Conservation (phyloP, 1,139 yeast genomes). For the Schizosaccharomyces versatilis region DNA sequence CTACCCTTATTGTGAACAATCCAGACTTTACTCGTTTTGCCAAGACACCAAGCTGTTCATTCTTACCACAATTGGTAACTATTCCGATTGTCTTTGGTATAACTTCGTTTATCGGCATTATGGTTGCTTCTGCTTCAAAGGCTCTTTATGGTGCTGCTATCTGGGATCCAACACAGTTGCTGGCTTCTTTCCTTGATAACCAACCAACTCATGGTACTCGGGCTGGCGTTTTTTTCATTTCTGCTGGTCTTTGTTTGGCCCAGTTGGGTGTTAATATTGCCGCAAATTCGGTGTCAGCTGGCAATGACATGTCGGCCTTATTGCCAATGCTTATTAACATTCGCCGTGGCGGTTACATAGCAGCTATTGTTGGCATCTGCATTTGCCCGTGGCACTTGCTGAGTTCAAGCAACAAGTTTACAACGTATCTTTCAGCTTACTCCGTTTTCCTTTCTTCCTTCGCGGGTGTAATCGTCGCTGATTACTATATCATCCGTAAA, state of each 20-base stretch:
- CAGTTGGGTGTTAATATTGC: constrained; percentile 19
- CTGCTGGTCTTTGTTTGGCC: constrained; percentile 40
- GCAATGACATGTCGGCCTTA: constrained; percentile 35
- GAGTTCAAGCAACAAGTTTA: constrained; percentile 18
- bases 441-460: constrained; percentile 20
- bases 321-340: constrained; percentile 33
- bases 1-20: constrained; percentile 10
- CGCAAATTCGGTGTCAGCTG: constrained; percentile 39
- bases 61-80: constrained; percentile 16
- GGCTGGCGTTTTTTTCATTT: constrained; percentile 69
- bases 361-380: constrained; percentile 17
- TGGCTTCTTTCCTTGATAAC: constrained; percentile 7
- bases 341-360: constrained; percentile 21
- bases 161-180: constrained; percentile 42
- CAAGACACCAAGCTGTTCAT: constrained; percentile 14
- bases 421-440: constrained; percentile 19
- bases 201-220: constrained; percentile 18
- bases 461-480: constrained; percentile 18
- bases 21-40: constrained; percentile 84
- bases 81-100: constrained; percentile 35
- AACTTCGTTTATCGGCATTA: constrained; percentile 66
- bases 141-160: constrained; percentile 43
- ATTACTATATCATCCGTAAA: constrained; percentile 19
- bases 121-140: constrained; percentile 65
- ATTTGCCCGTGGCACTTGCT: constrained; percentile 21